Percentiles rank a stretch among this genome's conserved stretches.
Evolutionary conservation across 2,329 filamentous ascomycete species (phyloP).

Genomic region (Colletotrichum truncatum): DNA sequence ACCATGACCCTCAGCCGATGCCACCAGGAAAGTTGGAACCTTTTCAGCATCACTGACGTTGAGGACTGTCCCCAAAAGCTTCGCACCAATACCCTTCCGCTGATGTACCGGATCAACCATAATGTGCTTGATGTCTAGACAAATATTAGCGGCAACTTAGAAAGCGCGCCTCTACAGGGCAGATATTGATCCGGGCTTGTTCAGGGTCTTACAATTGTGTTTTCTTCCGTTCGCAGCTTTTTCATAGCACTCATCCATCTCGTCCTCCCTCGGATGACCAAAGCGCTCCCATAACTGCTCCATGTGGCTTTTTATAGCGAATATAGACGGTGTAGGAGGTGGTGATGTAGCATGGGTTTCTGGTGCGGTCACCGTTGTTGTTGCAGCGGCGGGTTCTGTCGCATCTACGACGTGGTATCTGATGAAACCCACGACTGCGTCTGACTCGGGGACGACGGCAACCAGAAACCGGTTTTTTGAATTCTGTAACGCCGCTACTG

Average conservation of each 20-base stretch:
- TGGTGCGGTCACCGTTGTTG: background rate
- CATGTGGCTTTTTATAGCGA: constrained; percentile 29
- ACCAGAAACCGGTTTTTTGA: constrained; percentile 22
- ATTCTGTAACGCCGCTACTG: background rate
- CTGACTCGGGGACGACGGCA: background rate
- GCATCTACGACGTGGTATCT: constrained; percentile 22
- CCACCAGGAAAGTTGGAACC: constrained; percentile 31
- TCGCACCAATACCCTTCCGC: constrained; percentile 30
- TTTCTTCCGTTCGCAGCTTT: constrained; percentile 25
- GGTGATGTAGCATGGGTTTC: background rate
- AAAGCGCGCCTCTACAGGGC: background rate
- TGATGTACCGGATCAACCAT: constrained; percentile 36
- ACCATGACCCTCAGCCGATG: constrained; percentile 31
- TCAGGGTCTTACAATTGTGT: constrained; percentile 31
- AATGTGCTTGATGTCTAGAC: constrained; percentile 32
- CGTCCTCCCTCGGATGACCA: constrained; percentile 17
- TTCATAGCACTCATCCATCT: constrained; percentile 34
- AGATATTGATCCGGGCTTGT: background rate
- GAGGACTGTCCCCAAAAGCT: constrained; percentile 26
- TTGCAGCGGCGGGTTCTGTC: background rate
- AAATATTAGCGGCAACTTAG: background rate
- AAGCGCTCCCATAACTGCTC: constrained; percentile 35
- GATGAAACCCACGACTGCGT: constrained; percentile 27
- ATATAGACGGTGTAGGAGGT: constrained; percentile 13
- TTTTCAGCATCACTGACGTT: constrained; percentile 15